phyloP scores from a whole-genome alignment of 2,329 filamentous ascomycete genomes.

The Fusarium sp. region DNA sequence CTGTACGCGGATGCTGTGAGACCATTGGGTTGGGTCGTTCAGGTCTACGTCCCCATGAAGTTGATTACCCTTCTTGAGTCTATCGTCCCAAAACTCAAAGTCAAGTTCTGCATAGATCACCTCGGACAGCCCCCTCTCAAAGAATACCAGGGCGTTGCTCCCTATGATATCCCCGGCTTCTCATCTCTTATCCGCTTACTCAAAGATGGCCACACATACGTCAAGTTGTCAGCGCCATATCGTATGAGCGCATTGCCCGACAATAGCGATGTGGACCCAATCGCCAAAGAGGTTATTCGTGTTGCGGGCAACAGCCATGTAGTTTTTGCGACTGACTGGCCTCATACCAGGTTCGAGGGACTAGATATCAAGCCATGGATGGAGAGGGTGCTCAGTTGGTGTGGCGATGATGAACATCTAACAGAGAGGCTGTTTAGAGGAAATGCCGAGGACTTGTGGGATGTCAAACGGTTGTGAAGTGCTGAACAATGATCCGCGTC shows the following conservation, averaged over 20 bases:
- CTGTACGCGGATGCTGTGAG: constrained; percentile 65
- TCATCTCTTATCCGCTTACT: constrained; percentile 62
- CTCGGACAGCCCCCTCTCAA: constrained; percentile 65
- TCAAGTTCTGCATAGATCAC: constrained; percentile 71
- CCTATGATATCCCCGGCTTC: constrained; percentile 47
- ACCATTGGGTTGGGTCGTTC: constrained; percentile 68
- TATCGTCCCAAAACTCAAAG: constrained; percentile 62
- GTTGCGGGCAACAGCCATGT: constrained; percentile 58
- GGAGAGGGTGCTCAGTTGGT: constrained; percentile 66
- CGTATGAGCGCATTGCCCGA: constrained; percentile 62
- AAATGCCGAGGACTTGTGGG: constrained; percentile 68
- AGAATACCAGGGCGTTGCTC: constrained; percentile 37
- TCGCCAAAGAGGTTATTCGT: constrained; percentile 64
- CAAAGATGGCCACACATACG: constrained; percentile 62
- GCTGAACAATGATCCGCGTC: neutral
- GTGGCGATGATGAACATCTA: constrained; percentile 59
- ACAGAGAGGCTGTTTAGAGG: constrained; percentile 65
- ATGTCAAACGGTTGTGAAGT: constrained; percentile 18
- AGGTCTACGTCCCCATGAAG: constrained; percentile 68
- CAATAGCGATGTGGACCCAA: constrained; percentile 60
- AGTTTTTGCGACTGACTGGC: constrained; percentile 74
- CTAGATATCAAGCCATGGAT: constrained; percentile 64
- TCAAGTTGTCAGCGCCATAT: constrained; percentile 72
- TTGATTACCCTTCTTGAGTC: constrained; percentile 63
- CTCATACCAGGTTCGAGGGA: constrained; percentile 71